Percentiles rank a stretch among this genome's conserved stretches.
These are phyloP conservation scores for Fusarium sarcochroum DNA, from an alignment of 2,329 filamentous ascomycete species.

Conservation along the genomic window DNA sequence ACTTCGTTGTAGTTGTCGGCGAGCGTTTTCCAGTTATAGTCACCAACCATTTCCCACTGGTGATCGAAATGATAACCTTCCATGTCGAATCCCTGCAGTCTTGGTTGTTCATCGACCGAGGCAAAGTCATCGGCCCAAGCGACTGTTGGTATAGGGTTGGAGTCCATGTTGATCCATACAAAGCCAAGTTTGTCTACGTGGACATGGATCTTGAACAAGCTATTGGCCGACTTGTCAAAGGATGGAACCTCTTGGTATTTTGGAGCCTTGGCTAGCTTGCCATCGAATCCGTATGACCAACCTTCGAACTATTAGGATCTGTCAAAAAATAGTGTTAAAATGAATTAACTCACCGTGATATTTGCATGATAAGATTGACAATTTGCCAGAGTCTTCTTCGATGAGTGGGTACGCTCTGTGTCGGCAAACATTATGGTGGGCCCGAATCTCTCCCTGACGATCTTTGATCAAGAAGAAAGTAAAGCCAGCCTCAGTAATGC, in stretches of 20 bases:
- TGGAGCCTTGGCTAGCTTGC: neutral
- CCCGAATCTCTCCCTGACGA: neutral
- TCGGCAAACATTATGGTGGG: conserved; percentile 6
- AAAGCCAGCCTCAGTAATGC: neutral
- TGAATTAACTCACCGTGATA: conserved; percentile 3
- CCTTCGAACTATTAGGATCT: accelerated
- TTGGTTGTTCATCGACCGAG: conserved; percentile 59
- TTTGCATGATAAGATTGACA: neutral
- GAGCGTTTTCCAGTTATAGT: conserved; percentile 72
- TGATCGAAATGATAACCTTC: conserved; percentile 69
- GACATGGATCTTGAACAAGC: neutral
- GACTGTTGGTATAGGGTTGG: conserved; percentile 44
- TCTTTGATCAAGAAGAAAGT: conserved; percentile 8
- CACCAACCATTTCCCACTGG: conserved; percentile 66
- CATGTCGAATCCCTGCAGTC: conserved; percentile 60
- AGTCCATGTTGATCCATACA: conserved; percentile 4
- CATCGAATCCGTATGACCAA: neutral
- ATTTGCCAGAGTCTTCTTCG: neutral
- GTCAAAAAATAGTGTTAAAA: neutral
- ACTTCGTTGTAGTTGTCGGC: conserved; percentile 72
- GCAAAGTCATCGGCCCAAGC: conserved; percentile 66
- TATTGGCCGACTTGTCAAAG: neutral
- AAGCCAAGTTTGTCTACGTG: neutral
- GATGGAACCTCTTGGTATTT: neutral
- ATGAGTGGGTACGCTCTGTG: neutral